These are phyloP conservation scores for Thermoascus crustaceus DNA, from an alignment of 2,329 filamentous ascomycete genomes.

Conservation along the genomic window DNA sequence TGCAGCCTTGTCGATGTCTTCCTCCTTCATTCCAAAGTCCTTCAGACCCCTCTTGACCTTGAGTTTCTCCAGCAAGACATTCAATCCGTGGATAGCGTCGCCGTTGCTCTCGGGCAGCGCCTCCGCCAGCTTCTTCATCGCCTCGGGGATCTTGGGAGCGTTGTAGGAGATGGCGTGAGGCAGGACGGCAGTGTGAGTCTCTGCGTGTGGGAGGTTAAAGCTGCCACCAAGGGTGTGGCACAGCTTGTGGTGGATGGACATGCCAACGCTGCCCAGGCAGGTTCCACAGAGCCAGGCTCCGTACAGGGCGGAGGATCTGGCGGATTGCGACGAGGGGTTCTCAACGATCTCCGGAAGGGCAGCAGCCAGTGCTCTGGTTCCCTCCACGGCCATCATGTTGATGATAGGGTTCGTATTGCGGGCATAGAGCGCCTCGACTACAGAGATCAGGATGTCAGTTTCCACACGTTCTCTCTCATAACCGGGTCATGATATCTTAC, in stretches of 20 bases:
- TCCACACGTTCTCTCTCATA: not conserved
- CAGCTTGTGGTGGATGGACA: slow-evolving; percentile 61
- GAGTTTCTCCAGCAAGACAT: slow-evolving; percentile 47
- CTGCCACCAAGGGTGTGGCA: slow-evolving; percentile 58
- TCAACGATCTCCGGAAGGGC: slow-evolving; percentile 47
- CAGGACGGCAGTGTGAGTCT: slow-evolving; percentile 56
- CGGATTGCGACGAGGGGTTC: slow-evolving; percentile 37
- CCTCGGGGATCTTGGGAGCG: slow-evolving; percentile 45
- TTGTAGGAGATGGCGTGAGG: slow-evolving; percentile 59
- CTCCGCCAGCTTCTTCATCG: slow-evolving; percentile 46
- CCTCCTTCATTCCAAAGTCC: slow-evolving; percentile 52
- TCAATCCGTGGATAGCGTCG: slow-evolving; percentile 51
- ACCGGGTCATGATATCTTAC: slow-evolving; percentile 20
- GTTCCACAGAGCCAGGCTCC: slow-evolving; percentile 58
- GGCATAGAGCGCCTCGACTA: slow-evolving; percentile 56
- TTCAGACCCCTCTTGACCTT: slow-evolving; percentile 47
- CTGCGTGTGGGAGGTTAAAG: slow-evolving; percentile 57
- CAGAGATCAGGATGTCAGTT: not conserved
- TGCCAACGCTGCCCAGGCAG: slow-evolving; percentile 52
- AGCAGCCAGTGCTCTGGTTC: slow-evolving; percentile 45
- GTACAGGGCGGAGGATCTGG: slow-evolving; percentile 49
- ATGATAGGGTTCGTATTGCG: slow-evolving; percentile 55
- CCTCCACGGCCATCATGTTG: slow-evolving; percentile 50
- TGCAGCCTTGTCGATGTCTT: slow-evolving; percentile 52
- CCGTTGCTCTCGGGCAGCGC: slow-evolving; percentile 50